Evolutionary conservation across 2,329 filamentous ascomycete genomes (phyloP).

Genomic region (Ascochyta clinopodiicola): DNA sequence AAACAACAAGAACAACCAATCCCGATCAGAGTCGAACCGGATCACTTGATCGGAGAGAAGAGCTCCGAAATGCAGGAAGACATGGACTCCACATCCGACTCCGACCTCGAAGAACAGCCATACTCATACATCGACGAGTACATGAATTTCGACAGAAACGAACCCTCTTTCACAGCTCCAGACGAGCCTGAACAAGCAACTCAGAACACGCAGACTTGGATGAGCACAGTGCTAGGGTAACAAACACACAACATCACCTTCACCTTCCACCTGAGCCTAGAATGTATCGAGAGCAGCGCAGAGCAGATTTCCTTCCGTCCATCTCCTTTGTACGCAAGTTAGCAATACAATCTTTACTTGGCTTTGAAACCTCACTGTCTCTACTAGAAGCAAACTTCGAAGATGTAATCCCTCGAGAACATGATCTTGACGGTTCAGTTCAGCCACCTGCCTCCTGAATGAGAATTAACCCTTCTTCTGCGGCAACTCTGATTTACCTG

Average conservation of each 20-base stretch:
- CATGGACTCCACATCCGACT: not conserved
- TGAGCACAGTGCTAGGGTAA: not conserved
- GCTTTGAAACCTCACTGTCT: too few species aligned
- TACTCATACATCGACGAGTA: not conserved
- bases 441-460: too few species aligned
- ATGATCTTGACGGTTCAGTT: too few species aligned
- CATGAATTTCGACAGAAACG: not conserved
- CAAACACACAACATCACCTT: not conserved
- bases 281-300: too few species aligned
- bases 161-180: not conserved
- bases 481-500: too few species aligned
- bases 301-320: too few species aligned
- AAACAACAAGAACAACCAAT: not conserved
- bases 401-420: too few species aligned
- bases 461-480: too few species aligned
- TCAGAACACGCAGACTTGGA: not conserved
- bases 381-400: too few species aligned
- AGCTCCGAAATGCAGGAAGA: not conserved
- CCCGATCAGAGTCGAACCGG: not conserved
- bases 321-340: too few species aligned
- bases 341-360: too few species aligned
- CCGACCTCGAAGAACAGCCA: not conserved
- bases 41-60: not conserved
- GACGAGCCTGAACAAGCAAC: not conserved
- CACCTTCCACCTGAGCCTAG: too few species aligned